Conservation (phyloP, 352 stramenopile species). For the Globisporangium alternatum region DNA sequence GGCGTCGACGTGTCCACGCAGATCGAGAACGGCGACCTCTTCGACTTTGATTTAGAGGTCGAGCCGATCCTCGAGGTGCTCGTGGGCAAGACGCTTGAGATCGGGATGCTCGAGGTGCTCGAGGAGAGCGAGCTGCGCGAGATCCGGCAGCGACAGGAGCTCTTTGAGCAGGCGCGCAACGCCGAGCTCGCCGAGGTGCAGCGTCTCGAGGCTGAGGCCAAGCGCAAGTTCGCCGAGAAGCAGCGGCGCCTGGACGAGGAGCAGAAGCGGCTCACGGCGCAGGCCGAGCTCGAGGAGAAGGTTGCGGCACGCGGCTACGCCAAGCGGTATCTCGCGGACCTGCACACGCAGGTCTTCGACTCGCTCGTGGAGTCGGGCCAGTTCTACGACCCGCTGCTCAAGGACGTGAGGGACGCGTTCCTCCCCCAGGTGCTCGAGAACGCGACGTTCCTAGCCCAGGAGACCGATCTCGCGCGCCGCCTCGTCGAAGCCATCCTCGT, state of each 20-base stretch:
- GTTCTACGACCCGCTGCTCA: constrained; percentile 89
- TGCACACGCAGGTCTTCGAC: constrained; percentile 88
- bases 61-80: constrained; percentile 94
- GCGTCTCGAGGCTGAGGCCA: constrained; percentile 91
- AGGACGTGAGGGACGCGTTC: constrained; percentile 82
- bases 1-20: constrained; percentile 89
- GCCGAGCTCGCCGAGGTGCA: constrained; percentile 93
- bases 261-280: constrained; percentile 56
- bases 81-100: constrained; percentile 93
- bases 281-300: constrained; percentile 90
- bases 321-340: constrained; percentile 82
- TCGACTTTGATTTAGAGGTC: constrained; percentile 95
- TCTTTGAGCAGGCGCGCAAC: constrained; percentile 92
- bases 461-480: constrained; percentile 36
- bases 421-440: constrained; percentile 61
- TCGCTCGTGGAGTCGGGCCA: constrained; percentile 81
- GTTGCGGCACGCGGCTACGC: constrained; percentile 88
- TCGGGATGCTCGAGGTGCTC: constrained; percentile 93
- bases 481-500: constrained; percentile 30
- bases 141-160: constrained; percentile 87
- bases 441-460: constrained; percentile 37
- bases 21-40: constrained; percentile 92
- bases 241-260: constrained; percentile 84
- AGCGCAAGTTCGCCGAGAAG: constrained; percentile 91
- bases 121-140: constrained; percentile 92